A percentile compares a stretch with the other conserved stretches of the same genome.
Evolutionary conservation across 2,329 filamentous ascomycete species (phyloP).

Genomic region (Emericellopsis cladophorae): DNA sequence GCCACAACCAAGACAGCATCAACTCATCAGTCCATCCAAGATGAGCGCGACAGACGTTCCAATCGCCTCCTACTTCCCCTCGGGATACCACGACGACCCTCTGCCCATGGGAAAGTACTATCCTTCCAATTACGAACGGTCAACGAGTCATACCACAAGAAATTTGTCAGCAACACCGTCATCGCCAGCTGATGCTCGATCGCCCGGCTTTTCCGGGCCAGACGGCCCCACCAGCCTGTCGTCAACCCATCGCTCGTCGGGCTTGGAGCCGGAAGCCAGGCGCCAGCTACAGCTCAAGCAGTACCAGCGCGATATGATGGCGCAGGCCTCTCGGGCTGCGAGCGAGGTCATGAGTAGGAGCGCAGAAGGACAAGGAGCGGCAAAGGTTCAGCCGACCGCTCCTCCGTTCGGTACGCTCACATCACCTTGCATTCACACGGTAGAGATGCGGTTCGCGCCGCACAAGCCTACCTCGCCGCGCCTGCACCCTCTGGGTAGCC

Average conservation of each 20-base stretch:
- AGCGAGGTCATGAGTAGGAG: slow-evolving; percentile 15
- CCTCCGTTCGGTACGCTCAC: not conserved
- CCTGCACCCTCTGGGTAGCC: slow-evolving; percentile 40
- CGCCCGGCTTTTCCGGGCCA: not conserved
- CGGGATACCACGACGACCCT: slow-evolving; percentile 30
- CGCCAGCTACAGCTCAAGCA: slow-evolving; percentile 39
- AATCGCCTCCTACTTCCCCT: slow-evolving; percentile 37
- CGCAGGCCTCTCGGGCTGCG: slow-evolving; percentile 37
- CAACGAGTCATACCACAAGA: not conserved
- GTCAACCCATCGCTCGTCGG: slow-evolving; percentile 1
- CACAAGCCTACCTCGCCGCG: slow-evolving; percentile 36
- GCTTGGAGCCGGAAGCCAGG: slow-evolving; percentile 28
- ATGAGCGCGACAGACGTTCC: slow-evolving; percentile 23
- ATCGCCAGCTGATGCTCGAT: not conserved
- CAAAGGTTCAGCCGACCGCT: not conserved
- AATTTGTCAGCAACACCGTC: not conserved
- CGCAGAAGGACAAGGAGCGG: slow-evolving; percentile 5
- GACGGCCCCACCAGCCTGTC: not conserved
- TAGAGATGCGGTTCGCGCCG: slow-evolving; percentile 7
- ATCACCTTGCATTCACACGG: not conserved
- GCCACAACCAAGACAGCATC: not conserved
- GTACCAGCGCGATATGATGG: slow-evolving; percentile 49
- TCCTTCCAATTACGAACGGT: slow-evolving; percentile 44
- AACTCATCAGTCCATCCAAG: slow-evolving; percentile 7
- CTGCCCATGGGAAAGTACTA: slow-evolving; percentile 51